These are phyloP conservation scores for Phytophthora chlamydospora DNA, from an alignment of 352 stramenopile species.

Conservation along the genomic window DNA sequence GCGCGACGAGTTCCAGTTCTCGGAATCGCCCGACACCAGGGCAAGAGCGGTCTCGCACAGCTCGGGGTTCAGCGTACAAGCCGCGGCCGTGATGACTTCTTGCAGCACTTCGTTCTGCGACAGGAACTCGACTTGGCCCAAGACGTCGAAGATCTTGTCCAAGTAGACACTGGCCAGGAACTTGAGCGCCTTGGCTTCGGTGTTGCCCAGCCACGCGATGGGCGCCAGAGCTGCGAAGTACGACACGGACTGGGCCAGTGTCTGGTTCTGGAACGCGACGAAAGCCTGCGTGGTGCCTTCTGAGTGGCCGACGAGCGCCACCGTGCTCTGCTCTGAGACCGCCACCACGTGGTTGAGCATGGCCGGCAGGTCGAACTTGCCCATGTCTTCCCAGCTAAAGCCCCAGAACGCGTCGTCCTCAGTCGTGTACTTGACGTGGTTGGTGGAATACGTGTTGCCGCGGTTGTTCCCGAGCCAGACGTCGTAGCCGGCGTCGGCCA, in stretches of 20 bases:
- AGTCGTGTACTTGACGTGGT: conserved; percentile 48
- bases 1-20: conserved; percentile 53
- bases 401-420: conserved; percentile 52
- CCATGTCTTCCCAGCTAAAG: conserved; percentile 66
- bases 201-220: conserved; percentile 41
- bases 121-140: conserved; percentile 50
- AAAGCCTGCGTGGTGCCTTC: conserved; percentile 61
- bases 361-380: conserved; percentile 51
- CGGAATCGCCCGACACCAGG: conserved; percentile 38
- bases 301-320: conserved; percentile 55
- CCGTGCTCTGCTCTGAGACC: conserved; percentile 32
- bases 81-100: conserved; percentile 36
- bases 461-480: conserved; percentile 74
- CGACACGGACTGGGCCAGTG: conserved; percentile 48
- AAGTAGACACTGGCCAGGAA: conserved; percentile 39
- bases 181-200: conserved; percentile 34
- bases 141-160: conserved; percentile 43
- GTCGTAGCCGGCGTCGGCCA: conserved; percentile 60
- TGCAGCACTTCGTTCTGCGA: conserved; percentile 41
- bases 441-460: conserved; percentile 60
- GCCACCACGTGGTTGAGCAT: conserved; percentile 50
- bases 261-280: conserved; percentile 59
- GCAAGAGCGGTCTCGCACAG: conserved; percentile 43
- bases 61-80: conserved; percentile 41
- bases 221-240: conserved; percentile 59